Percentiles rank a stretch among this genome's conserved stretches.
These are phyloP conservation scores for Jaenimonas drosophilae DNA, from an alignment of 208 protist genomes.

Conservation along the genomic window DNA sequence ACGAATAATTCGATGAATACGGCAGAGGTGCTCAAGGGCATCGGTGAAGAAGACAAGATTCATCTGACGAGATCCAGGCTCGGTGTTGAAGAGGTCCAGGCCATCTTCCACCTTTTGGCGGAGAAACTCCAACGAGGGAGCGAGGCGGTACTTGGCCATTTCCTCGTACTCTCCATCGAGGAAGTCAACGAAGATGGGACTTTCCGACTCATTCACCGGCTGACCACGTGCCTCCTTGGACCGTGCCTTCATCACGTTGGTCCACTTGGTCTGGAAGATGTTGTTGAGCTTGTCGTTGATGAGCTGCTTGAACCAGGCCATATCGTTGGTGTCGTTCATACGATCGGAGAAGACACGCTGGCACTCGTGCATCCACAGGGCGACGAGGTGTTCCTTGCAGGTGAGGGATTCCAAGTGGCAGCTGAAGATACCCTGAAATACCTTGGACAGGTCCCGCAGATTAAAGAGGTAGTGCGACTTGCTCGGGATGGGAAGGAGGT, in stretches of 20 bases:
- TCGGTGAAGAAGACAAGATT: slow-evolving; percentile 98
- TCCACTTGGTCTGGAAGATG: slow-evolving; percentile 91
- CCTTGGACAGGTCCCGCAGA: slow-evolving; percentile 95
- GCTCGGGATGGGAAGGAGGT: slow-evolving; percentile 94
- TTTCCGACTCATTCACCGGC: slow-evolving; percentile 59
- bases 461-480: slow-evolving; percentile 99
- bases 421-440: slow-evolving; percentile 96
- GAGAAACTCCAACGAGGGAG: slow-evolving; percentile 81
- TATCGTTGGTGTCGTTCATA: slow-evolving; percentile 92
- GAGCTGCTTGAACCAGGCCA: slow-evolving; percentile 87
- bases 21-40: slow-evolving; percentile 95
- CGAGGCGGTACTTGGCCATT: slow-evolving; percentile 92
- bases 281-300: slow-evolving; percentile 90
- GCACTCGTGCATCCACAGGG: slow-evolving; percentile 97
- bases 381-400: slow-evolving; percentile 91
- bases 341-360: slow-evolving; percentile 96
- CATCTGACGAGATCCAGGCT: slow-evolving; percentile 87
- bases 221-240: slow-evolving; percentile 28
- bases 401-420: slow-evolving; percentile 86
- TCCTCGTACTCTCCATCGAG: slow-evolving; percentile 89
- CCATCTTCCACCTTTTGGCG: slow-evolving; percentile 90
- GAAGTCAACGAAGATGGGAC: slow-evolving; percentile 94
- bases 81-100: slow-evolving; percentile 91
- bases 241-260: slow-evolving; percentile 80
- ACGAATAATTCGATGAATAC: slow-evolving; percentile 95